Conservation (phyloP, 2,329 filamentous ascomycete genomes). For the Setomelanomma holmii region DNA sequence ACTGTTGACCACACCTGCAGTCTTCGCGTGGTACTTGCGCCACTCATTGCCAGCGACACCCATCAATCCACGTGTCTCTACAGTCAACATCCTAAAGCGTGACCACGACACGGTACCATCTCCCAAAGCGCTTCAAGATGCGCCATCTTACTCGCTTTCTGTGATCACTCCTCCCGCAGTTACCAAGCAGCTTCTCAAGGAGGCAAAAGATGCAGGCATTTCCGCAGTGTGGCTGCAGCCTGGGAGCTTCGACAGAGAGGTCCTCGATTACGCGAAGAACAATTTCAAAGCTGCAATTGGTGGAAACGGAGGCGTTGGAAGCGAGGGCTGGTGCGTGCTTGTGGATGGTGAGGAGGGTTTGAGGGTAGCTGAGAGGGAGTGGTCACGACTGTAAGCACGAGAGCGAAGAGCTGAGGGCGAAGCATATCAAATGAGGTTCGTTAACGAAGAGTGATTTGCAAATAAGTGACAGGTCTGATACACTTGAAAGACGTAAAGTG, state of each 20-base stretch:
- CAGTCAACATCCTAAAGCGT: constrained; percentile 67
- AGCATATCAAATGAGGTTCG: no score
- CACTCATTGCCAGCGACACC: constrained; percentile 80
- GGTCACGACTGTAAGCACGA: constrained; percentile 35
- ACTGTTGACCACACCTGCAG: constrained; percentile 57
- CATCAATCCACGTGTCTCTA: constrained; percentile 75
- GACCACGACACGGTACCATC: constrained; percentile 70
- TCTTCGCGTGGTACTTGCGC: constrained; percentile 86
- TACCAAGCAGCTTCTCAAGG: constrained; percentile 75
- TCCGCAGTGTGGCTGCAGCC: constrained; percentile 74
- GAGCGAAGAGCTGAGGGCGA: no score
- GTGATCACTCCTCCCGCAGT: constrained; percentile 86
- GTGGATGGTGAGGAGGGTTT: constrained; percentile 51
- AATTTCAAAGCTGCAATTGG: constrained; percentile 76
- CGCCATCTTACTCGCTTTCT: constrained; percentile 70
- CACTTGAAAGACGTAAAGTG: no score
- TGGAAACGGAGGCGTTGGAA: constrained; percentile 40
- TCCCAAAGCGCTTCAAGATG: constrained; percentile 66
- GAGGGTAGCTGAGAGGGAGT: constrained; percentile 42
- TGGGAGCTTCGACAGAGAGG: constrained; percentile 81
- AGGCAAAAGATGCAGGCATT: constrained; percentile 77
- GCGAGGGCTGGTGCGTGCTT: constrained; percentile 51
- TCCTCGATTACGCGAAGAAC: constrained; percentile 71
- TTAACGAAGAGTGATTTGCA: no score
- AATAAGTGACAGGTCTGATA: no score